These are phyloP conservation scores for Colletotrichum kahawae DNA, from an alignment of 2,329 filamentous ascomycete genomes.

Conservation along the genomic window DNA sequence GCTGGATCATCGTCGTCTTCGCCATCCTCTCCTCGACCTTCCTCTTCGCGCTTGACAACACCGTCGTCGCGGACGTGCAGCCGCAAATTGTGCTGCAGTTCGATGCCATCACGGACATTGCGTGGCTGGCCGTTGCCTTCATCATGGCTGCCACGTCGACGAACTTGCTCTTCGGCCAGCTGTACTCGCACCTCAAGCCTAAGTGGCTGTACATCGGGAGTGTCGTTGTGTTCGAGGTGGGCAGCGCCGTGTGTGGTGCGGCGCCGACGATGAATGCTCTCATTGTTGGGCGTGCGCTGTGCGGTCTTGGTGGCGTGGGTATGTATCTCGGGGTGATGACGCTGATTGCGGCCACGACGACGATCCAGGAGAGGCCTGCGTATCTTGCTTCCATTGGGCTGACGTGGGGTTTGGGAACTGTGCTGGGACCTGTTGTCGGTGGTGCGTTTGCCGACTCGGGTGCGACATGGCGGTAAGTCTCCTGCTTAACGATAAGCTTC, in stretches of 20 bases:
- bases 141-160: constrained; percentile 1
- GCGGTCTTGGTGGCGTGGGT: constrained; percentile 40
- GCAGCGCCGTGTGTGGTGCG: constrained; percentile 42
- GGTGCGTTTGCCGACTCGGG: constrained; percentile 45
- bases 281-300: constrained; percentile 47
- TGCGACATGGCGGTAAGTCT: constrained; percentile 40
- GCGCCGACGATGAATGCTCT: constrained; percentile 45
- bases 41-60: constrained; percentile 47
- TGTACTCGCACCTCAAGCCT: constrained; percentile 36
- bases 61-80: constrained; percentile 51
- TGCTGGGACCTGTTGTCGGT: constrained; percentile 45
- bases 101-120: constrained; percentile 37
- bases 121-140: constrained; percentile 42
- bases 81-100: constrained; percentile 41
- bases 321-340: constrained; percentile 21
- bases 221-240: constrained; percentile 41
- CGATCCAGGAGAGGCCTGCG: constrained; percentile 14
- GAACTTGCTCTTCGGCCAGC: constrained; percentile 22
- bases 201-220: constrained; percentile 36
- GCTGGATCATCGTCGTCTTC: constrained; percentile 24
- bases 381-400: constrained; percentile 28
- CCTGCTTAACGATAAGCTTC: neutral
- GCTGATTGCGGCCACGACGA: neutral
- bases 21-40: constrained; percentile 26
- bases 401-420: constrained; percentile 48